Percentiles rank a stretch among this genome's conserved stretches.
phyloP scores from a whole-genome alignment of 495 filamentous ascomycete genomes.

The Daldinia loculata region DNA sequence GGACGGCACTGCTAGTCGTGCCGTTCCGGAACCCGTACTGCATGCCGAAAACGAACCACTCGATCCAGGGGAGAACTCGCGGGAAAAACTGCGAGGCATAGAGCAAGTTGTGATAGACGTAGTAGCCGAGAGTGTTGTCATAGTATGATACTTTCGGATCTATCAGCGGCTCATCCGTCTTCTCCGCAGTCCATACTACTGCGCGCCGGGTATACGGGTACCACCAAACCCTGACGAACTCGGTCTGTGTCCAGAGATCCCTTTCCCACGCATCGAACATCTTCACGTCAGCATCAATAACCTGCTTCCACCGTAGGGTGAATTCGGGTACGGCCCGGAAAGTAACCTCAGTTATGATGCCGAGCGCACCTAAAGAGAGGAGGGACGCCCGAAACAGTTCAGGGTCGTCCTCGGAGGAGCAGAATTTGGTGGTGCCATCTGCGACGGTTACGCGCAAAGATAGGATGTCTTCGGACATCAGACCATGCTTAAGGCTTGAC shows the following conservation, averaged over 20 bases:
- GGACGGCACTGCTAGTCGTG: slow-evolving; percentile 71
- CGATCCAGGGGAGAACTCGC: slow-evolving; percentile 80
- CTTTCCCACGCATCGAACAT: slow-evolving; percentile 77
- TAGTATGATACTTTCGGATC: slow-evolving; percentile 70
- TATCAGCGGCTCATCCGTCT: slow-evolving; percentile 61
- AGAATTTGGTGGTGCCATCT: slow-evolving; percentile 77
- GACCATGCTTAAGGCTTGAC: slow-evolving; percentile 81
- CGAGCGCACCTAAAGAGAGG: slow-evolving; percentile 86
- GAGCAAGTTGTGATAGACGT: slow-evolving; percentile 88
- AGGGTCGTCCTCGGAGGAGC: slow-evolving; percentile 73
- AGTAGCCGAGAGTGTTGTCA: slow-evolving; percentile 79
- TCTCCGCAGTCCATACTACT: slow-evolving; percentile 86
- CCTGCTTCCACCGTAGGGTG: slow-evolving; percentile 86
- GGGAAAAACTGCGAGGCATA: slow-evolving; percentile 81
- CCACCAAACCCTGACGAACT: slow-evolving; percentile 98
- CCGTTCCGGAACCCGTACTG: slow-evolving; percentile 88
- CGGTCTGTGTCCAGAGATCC: slow-evolving; percentile 80
- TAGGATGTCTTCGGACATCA: slow-evolving; percentile 78
- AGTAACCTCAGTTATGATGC: slow-evolving; percentile 88
- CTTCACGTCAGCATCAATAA: slow-evolving; percentile 69
- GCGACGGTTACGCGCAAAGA: slow-evolving; percentile 81
- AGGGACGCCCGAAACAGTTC: slow-evolving; percentile 90
- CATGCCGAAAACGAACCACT: slow-evolving; percentile 95
- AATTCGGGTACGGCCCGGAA: slow-evolving; percentile 79
- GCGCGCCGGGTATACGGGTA: slow-evolving; percentile 87